Base-by-base conservation (phyloP, 352 stramenopile species). In the Hyaloperonospora arabidopsidis region DNA sequence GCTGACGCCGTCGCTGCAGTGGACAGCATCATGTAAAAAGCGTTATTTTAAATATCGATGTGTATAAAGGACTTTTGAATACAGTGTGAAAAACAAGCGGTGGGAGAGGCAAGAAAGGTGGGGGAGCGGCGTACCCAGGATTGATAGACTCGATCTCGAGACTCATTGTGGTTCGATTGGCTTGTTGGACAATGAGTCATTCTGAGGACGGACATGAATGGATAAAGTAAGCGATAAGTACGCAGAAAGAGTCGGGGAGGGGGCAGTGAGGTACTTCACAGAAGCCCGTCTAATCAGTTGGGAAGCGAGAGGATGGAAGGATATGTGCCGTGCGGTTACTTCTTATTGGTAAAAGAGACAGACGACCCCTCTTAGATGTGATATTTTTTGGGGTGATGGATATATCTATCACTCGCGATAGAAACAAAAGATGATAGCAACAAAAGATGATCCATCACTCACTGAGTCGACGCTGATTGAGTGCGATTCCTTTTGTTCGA, bases 131-230 rank as follows among this genome's bases (percentile, higher is more conserved):
- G 34, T 61, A 86, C 73, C 76, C 80, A 40, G 76, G 61, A 67
- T 86, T 91, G 65, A 87, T 84, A 54, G 78, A 87, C 43, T 88
- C 80, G 29, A 91, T 77, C 54, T 88, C 60, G 57, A 86, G 76
- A 34, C 69, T 59, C 65, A 77, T 79, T 32, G 14, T 21, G 36
- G 11, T 57, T 19, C 22, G 45, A 60, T 18, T 45, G 25, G 44
- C 0, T 38, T 40, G 38, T 59, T 49, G 32, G 54, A 52, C 29
- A 61, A 41, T 57, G 54, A 19, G 21, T 34, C 46, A 58, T 52
- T 41, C 17, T 1, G 18, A 32, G 29, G 22, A 15, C 32, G 50
- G 18, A 45, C 12, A 29, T 22, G 12, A 19, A 35, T 5, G 8
- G n/a, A 15, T 19, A 47, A 53, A 51, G 32, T 52, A 62, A 47